Conservation (phyloP, 768 basidiomycete species). For the Boletus patriciae region DNA sequence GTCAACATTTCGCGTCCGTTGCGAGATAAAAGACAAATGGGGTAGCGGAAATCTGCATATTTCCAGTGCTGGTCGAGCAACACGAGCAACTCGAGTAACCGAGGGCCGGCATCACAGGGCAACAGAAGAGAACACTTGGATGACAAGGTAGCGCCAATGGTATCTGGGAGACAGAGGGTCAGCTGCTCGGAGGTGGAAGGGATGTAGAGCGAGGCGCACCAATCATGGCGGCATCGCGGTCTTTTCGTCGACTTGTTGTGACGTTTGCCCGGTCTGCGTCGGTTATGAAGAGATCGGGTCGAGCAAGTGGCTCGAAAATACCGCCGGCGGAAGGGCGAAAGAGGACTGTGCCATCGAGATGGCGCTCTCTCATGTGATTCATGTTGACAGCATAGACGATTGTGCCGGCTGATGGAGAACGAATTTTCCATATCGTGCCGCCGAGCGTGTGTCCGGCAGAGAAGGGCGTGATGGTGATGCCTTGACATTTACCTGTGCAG, state of each 20-base stretch:
- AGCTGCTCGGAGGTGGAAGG: background rate
- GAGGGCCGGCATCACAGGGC: slow-evolving; percentile 91
- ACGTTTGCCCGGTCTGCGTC: slow-evolving; percentile 84
- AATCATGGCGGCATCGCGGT: slow-evolving; percentile 85
- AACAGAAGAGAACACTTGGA: slow-evolving; percentile 81
- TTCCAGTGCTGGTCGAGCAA: slow-evolving; percentile 98
- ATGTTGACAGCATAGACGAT: slow-evolving; percentile 92
- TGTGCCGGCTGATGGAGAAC: slow-evolving; percentile 96
- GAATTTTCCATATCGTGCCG: slow-evolving; percentile 97
- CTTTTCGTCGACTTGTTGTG: slow-evolving; percentile 84
- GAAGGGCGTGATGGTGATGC: slow-evolving; percentile 92
- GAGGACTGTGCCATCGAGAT: slow-evolving; percentile 91
- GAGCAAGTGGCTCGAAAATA: slow-evolving; percentile 80
- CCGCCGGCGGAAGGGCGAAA: slow-evolving; percentile 72
- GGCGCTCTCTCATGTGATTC: slow-evolving; percentile 95
- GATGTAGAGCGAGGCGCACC: slow-evolving; percentile 44
- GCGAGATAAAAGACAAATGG: slow-evolving; percentile 90
- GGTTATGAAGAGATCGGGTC: slow-evolving; percentile 92
- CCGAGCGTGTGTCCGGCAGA: slow-evolving; percentile 94
- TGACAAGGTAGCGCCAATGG: slow-evolving; percentile 82
- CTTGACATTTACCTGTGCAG: slow-evolving; percentile 78
- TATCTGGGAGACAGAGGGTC: slow-evolving; percentile 49
- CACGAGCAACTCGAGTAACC: slow-evolving; percentile 94
- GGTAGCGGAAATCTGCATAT: slow-evolving; percentile 77
- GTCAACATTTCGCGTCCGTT: slow-evolving; percentile 93